These are phyloP conservation scores for Parasarocladium wereldwijsianum DNA, from an alignment of 2,329 filamentous ascomycete species.

Conservation along the genomic window DNA sequence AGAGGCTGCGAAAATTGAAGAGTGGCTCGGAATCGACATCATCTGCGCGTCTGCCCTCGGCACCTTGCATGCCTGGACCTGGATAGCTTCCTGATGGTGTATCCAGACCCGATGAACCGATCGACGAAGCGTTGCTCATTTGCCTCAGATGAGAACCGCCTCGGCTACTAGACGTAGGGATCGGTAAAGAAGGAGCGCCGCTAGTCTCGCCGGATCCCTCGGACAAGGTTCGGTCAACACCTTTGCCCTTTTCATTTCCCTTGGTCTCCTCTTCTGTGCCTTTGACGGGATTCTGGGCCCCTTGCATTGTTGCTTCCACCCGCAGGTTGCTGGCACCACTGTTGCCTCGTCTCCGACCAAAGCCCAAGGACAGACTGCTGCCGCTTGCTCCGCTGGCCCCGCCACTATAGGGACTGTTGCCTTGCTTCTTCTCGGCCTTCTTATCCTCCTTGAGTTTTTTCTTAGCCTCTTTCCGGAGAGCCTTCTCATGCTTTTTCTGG, in stretches of 20 bases:
- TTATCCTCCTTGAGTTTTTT: constrained; percentile 73
- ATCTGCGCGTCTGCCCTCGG: constrained; percentile 29
- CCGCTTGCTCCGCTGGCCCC: constrained; percentile 32
- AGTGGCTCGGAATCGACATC: constrained; percentile 53
- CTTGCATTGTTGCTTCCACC: constrained; percentile 37
- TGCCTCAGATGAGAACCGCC: constrained; percentile 62
- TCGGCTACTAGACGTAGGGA: constrained; percentile 35
- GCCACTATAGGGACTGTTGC: constrained; percentile 19
- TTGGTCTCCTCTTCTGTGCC: constrained; percentile 8
- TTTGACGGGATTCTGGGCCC: constrained; percentile 19
- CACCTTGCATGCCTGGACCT: constrained; percentile 17
- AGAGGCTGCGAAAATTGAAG: constrained; percentile 83
- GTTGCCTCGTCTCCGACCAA: constrained; percentile 44
- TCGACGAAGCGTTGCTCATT: constrained; percentile 76
- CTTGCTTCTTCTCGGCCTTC: constrained; percentile 55
- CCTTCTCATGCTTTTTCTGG: constrained; percentile 55
- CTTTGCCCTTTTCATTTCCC: constrained; percentile 48
- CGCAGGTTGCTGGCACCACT: constrained; percentile 45
- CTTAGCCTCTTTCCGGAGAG: constrained; percentile 59
- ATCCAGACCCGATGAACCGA: constrained; percentile 62
- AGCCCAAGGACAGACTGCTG: constrained; percentile 47
- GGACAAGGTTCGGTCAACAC: constrained; percentile 37
- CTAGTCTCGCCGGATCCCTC: constrained; percentile 10
- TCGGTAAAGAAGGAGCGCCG: constrained; percentile 25
- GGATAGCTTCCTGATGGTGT: constrained; percentile 41